A percentile compares a stretch with the other conserved stretches of the same genome.
phyloP scores from a whole-genome alignment of 306 rosid species.

The Cicer bijugum region DNA sequence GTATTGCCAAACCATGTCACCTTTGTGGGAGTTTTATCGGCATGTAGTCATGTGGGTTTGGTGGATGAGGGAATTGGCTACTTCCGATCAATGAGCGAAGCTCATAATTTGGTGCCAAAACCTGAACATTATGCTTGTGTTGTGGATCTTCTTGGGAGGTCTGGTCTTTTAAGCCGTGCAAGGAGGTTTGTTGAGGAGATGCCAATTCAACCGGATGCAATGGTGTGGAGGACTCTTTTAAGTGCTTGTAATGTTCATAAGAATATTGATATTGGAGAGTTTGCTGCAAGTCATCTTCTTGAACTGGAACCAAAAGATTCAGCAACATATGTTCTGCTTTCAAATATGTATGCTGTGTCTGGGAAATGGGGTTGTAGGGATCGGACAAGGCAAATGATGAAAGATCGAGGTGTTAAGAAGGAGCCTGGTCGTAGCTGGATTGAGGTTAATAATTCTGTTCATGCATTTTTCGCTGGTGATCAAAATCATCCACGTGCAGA shows the following conservation, averaged over 20 bases:
- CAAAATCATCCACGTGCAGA: constrained; percentile 65
- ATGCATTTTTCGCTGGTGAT: constrained; percentile 85
- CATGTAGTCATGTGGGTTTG: constrained; percentile 92
- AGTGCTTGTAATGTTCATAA: constrained; percentile 77
- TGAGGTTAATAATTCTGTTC: constrained; percentile 64
- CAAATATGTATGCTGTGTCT: constrained; percentile 83
- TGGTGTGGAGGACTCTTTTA: constrained; percentile 86
- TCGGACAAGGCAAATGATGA: constrained; percentile 77
- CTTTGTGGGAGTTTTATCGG: constrained; percentile 81
- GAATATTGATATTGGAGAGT: constrained; percentile 79
- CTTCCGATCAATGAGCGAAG: constrained; percentile 76
- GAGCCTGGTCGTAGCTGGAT: constrained; percentile 96
- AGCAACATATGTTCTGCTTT: constrained; percentile 82
- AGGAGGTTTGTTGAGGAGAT: constrained; percentile 65
- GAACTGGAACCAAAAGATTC: constrained; percentile 85
- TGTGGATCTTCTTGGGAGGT: constrained; percentile 85
- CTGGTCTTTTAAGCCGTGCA: constrained; percentile 71
- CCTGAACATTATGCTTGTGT: constrained; percentile 87
- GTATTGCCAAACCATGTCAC: constrained; percentile 76
- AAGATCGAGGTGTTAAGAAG: constrained; percentile 77
- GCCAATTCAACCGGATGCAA: constrained; percentile 84
- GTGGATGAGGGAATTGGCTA: constrained; percentile 74
- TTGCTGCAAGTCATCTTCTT: constrained; percentile 77
- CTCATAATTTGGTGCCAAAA: constrained; percentile 67
- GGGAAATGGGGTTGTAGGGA: constrained; percentile 81